Evolutionary conservation across 176 grass and related monocot species (phyloP).

Genomic region (Luzula sylvatica): DNA sequence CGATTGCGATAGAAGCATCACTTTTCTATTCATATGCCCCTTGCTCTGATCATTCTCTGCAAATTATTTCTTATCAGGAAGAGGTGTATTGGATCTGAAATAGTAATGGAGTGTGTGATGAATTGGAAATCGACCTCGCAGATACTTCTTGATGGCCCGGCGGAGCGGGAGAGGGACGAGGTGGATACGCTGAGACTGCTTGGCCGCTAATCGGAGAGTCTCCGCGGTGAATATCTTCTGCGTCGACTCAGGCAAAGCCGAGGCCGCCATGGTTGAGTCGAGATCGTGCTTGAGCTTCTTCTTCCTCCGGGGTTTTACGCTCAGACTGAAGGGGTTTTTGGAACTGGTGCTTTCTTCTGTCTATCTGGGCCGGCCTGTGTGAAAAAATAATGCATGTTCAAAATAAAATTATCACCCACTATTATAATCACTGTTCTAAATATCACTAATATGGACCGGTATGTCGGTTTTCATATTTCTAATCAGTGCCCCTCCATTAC

Average conservation of each 20-base stretch:
- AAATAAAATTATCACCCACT: too few relatives aligned
- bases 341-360: too few relatives aligned
- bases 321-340: neutral
- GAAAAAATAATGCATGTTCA: too few relatives aligned
- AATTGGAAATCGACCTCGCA: slow-evolving; percentile 36
- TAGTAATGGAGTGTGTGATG: neutral
- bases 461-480: too few relatives aligned
- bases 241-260: slow-evolving; percentile 42
- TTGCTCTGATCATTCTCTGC: slow-evolving; percentile 39
- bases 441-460: too few relatives aligned
- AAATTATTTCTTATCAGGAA: neutral
- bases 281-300: neutral
- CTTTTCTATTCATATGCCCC: slow-evolving; percentile 69
- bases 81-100: slow-evolving; percentile 1
- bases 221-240: slow-evolving; percentile 56
- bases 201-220: slow-evolving; percentile 60
- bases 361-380: too few relatives aligned
- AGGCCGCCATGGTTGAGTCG: slow-evolving; percentile 38
- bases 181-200: slow-evolving; percentile 77
- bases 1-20: slow-evolving; percentile 53
- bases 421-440: too few relatives aligned
- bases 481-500: too few relatives aligned
- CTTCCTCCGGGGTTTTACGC: neutral
- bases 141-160: slow-evolving; percentile 72
- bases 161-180: slow-evolving; percentile 66